Evolutionary conservation across 169 alveolate genomes (phyloP).

Genomic region (Plasmodium vivax): DNA sequence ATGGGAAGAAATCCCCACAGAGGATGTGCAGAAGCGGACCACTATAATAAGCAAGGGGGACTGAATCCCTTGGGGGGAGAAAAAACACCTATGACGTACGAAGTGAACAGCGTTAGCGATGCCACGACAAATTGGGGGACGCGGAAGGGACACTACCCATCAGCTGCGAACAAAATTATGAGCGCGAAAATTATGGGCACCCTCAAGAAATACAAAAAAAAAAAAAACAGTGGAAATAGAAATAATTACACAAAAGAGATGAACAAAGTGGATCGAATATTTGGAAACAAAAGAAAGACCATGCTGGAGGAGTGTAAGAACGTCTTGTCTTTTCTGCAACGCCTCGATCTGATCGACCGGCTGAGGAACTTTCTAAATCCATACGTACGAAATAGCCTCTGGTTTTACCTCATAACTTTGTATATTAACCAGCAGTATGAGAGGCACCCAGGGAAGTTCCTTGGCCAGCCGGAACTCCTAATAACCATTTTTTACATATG

Average conservation of each 20-base stretch:
- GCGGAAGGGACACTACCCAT: neutral
- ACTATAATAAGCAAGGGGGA: neutral
- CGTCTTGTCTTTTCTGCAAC: slow-evolving; percentile 14
- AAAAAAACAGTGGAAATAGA: slow-evolving; percentile 51
- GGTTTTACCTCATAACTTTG: slow-evolving; percentile 48
- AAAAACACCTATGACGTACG: neutral
- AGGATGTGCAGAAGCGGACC: neutral
- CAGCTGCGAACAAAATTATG: slow-evolving; percentile 15
- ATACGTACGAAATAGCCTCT: slow-evolving; percentile 38
- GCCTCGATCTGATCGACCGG: slow-evolving; percentile 6
- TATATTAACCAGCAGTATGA: slow-evolving; percentile 28
- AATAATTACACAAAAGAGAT: slow-evolving; percentile 42
- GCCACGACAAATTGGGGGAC: neutral
- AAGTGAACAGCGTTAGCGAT: neutral
- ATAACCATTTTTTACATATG: slow-evolving; percentile 56
- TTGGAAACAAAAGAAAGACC: slow-evolving; percentile 20
- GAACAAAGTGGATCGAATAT: slow-evolving; percentile 62
- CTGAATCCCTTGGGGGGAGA: neutral
- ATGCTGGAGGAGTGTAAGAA: neutral
- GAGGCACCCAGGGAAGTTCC: neutral
- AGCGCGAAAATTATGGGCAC: slow-evolving; percentile 6
- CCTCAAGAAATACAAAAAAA: slow-evolving; percentile 35
- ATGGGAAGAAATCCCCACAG: neutral
- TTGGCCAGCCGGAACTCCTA: slow-evolving; percentile 29
- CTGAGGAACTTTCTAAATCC: slow-evolving; percentile 39